Base-by-base conservation (phyloP, 768 basidiomycete species). In the Coprinopsis sp. region DNA sequence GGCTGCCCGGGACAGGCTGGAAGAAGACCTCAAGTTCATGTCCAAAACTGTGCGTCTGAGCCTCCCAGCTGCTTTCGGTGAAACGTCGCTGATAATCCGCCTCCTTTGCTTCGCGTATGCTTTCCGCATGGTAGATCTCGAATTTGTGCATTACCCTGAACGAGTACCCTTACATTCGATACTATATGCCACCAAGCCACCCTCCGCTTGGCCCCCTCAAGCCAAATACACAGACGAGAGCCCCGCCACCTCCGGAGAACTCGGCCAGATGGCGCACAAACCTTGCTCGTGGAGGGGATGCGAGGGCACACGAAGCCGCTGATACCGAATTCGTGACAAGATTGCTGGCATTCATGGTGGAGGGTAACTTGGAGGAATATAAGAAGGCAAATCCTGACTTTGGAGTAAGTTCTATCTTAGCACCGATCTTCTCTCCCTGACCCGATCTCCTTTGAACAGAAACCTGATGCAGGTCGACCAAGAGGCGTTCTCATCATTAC, bases 151-250 rank as follows among this genome's bases (percentile, higher is more conserved):
- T 96, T 13, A 81, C 90, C 0, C 66, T 98, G 23, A 87, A 91
- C 57, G 96, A 99, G 62, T 90, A 84, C 58, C 96, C 96, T 0
- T 86, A 79, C 61, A 84, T 98, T 54, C 86, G 95, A 25, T 98
- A 95, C 67, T 97, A 96, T 62, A 68, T 88, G 43, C 91, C 95
- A 4, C 69, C 81, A 11, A 78, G 87, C 51, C 91, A 93, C 57
- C 72, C 74, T 2, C 94, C 93, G 1, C 74, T 97, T 12, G 91
- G 92, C 12, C 79, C 92, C 2, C 79, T 97, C 44, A 83, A 84
- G 46, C 84, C 84, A 2, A 66, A 79, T 54, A 65, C 68, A 2
- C 73, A 78, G 49, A 84, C 81, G 10, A 80, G 84, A 4, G 77
- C 84, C 4, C 79, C 82, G 4, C 76, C 81, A 8, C 83, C 84